Evolutionary conservation across 768 basidiomycete species (phyloP).

Genomic region (Cyclocybe cylindracea): DNA sequence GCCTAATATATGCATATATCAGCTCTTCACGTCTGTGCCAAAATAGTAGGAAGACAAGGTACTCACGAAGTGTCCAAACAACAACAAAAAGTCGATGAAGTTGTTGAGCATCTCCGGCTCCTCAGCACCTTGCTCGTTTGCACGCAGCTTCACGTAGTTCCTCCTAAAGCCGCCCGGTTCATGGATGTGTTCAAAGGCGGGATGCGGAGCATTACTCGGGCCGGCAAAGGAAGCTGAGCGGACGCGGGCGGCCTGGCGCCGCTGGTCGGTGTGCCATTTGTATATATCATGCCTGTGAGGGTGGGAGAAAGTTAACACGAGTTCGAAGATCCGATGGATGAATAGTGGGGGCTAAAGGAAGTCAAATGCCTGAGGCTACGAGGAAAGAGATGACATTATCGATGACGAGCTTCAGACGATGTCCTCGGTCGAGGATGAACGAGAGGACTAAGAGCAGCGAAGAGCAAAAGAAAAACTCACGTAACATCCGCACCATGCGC

Average conservation of each 20-base stretch:
- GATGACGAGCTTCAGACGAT: slow-evolving; percentile 17
- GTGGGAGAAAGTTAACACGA: slow-evolving; percentile 2
- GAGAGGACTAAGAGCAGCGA: neutral
- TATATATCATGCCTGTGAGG: slow-evolving; percentile 79
- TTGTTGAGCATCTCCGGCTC: slow-evolving; percentile 74
- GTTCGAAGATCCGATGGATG: neutral
- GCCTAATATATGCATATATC: slow-evolving; percentile 49
- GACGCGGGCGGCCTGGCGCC: slow-evolving; percentile 56
- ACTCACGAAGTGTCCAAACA: slow-evolving; percentile 96
- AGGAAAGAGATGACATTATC: slow-evolving; percentile 1
- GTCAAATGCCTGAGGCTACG: no score
- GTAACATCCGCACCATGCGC: slow-evolving; percentile 90
- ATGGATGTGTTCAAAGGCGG: slow-evolving; percentile 90
- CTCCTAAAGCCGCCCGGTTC: slow-evolving; percentile 95
- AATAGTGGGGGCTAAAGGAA: no score
- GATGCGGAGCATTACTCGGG: slow-evolving; percentile 55
- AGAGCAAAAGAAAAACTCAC: slow-evolving; percentile 49
- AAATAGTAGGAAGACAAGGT: neutral
- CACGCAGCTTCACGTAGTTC: slow-evolving; percentile 78
- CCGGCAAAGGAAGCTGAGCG: slow-evolving; percentile 75
- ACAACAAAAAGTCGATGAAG: slow-evolving; percentile 91
- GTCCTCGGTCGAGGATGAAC: no score
- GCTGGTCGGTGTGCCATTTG: slow-evolving; percentile 87
- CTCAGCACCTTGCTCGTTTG: slow-evolving; percentile 63
- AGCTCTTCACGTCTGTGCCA: slow-evolving; percentile 1